phyloP scores from a whole-genome alignment of 164 flowering plant species.

The Liquidambar formosana region DNA sequence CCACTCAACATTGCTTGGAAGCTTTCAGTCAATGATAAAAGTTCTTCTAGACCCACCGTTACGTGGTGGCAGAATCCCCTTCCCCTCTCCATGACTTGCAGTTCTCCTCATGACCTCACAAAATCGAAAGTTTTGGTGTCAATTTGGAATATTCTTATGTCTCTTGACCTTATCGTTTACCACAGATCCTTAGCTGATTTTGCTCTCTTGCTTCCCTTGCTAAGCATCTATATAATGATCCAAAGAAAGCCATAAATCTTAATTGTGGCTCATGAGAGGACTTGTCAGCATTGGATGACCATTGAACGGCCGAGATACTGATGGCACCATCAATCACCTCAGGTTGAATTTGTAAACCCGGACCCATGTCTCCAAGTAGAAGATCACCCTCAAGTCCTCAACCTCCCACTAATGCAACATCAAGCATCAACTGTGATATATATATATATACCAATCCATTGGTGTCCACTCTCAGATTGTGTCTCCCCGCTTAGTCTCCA shows the following conservation, averaged over 20 bases:
- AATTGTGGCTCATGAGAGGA: slow-evolving; percentile 79
- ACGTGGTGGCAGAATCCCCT: too few species aligned
- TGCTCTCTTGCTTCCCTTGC: slow-evolving; percentile 94
- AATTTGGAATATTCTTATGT: too few species aligned
- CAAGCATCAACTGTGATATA: slow-evolving; percentile 86
- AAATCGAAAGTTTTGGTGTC: too few species aligned
- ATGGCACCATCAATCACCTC: slow-evolving; percentile 95
- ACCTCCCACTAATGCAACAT: slow-evolving; percentile 82
- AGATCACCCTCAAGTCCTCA: slow-evolving; percentile 96
- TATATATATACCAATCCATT: slow-evolving; percentile 96
- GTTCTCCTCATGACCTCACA: too few species aligned
- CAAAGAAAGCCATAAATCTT: slow-evolving; percentile 93
- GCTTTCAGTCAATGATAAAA: too few species aligned
- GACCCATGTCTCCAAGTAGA: slow-evolving; percentile 91
- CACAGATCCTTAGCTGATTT: too few species aligned
- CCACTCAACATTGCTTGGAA: too few species aligned
- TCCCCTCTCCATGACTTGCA: too few species aligned
- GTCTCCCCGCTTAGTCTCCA: slow-evolving; percentile 97
- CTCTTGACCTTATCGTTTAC: too few species aligned
- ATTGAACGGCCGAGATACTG: slow-evolving; percentile 98
- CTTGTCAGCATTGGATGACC: slow-evolving; percentile 98
- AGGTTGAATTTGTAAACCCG: slow-evolving; percentile 83
- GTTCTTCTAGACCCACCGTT: too few species aligned
- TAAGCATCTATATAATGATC: slow-evolving; percentile 78
- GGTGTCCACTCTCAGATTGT: slow-evolving; percentile 77